Percentiles rank a stretch among this genome's conserved stretches.
Evolutionary conservation across 306 rosid species (phyloP).

Genomic region (Alnus rubra): DNA sequence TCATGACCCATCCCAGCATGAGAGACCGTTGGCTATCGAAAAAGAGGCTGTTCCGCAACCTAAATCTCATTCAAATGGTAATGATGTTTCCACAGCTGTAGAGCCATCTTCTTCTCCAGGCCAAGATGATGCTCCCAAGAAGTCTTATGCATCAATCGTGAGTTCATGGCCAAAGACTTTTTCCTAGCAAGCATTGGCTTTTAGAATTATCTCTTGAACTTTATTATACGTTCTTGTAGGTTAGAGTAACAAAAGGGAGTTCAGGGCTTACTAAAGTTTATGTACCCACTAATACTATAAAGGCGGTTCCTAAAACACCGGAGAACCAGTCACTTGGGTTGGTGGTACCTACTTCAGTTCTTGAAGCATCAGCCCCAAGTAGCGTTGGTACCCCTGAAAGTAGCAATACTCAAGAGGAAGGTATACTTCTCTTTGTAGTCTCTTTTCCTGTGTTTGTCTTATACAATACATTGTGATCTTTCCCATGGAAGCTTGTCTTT

Average conservation of each 20-base stretch:
- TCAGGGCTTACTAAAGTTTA: slow-evolving; percentile 48
- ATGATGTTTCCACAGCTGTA: slow-evolving; percentile 42
- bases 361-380: slow-evolving; percentile 44
- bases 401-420: slow-evolving; percentile 55
- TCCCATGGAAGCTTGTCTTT: not conserved
- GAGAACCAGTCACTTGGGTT: slow-evolving; percentile 40
- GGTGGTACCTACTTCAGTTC: slow-evolving; percentile 38
- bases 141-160: slow-evolving; percentile 81
- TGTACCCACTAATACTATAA: slow-evolving; percentile 51
- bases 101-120: slow-evolving; percentile 39
- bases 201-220: slow-evolving; percentile 29
- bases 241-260: slow-evolving; percentile 61
- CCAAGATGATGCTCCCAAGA: slow-evolving; percentile 61
- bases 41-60: slow-evolving; percentile 40
- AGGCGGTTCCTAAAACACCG: slow-evolving; percentile 39
- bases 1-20: slow-evolving; percentile 43
- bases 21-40: slow-evolving; percentile 37
- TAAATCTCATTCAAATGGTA: slow-evolving; percentile 49
- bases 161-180: slow-evolving; percentile 31
- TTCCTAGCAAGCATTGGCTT: slow-evolving; percentile 14
- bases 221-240: slow-evolving; percentile 46
- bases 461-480: slow-evolving; percentile 3
- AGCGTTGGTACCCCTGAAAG: slow-evolving; percentile 39
- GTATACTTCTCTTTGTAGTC: slow-evolving; percentile 27
- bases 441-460: slow-evolving; percentile 17